These are phyloP conservation scores for Thermothielavioides terrestris DNA, from an alignment of 495 filamentous ascomycete genomes.

Conservation along the genomic window DNA sequence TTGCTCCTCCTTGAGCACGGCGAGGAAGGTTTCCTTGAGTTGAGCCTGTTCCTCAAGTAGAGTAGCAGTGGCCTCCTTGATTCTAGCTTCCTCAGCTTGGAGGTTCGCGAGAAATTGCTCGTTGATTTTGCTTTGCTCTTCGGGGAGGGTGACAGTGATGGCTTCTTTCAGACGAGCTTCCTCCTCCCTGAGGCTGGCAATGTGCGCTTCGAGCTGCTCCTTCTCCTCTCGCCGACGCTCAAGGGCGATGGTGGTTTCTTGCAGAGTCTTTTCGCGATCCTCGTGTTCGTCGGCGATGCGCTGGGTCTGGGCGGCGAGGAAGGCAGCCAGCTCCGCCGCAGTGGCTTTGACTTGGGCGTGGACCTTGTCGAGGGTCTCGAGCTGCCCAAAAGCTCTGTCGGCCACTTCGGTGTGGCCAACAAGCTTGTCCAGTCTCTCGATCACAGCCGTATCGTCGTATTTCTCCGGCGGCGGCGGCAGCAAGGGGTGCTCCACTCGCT, in stretches of 20 bases:
- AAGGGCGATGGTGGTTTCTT: constrained; percentile 71
- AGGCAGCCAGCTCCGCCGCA: constrained; percentile 77
- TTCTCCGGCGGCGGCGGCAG: constrained; percentile 36
- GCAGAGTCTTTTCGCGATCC: constrained; percentile 67
- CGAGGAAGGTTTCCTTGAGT: constrained; percentile 11
- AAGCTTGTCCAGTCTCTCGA: constrained; percentile 79
- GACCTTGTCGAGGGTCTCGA: constrained; percentile 78
- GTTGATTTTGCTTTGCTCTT: constrained; percentile 39
- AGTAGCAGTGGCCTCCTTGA: constrained; percentile 12
- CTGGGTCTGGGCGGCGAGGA: constrained; percentile 70
- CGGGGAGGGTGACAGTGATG: constrained; percentile 39
- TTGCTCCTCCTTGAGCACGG: constrained; percentile 50
- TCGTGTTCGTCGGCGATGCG: constrained; percentile 72
- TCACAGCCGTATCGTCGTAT: constrained; percentile 55
- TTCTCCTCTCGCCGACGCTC: constrained; percentile 71
- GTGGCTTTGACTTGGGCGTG: constrained; percentile 81
- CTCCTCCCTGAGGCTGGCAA: constrained; percentile 46
- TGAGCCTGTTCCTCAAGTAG: constrained; percentile 11
- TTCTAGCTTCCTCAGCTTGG: constrained; percentile 17
- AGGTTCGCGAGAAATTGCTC: constrained; percentile 21
- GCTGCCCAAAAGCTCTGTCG: constrained; percentile 48
- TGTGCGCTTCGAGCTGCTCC: constrained; percentile 65
- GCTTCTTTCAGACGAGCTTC: constrained; percentile 32
- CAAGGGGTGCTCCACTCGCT: constrained; percentile 43
- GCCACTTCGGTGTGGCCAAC: constrained; percentile 55